Evolutionary conservation across 2,329 filamentous ascomycete species (phyloP).

Genomic region (Phyllosticta paracitricarpa): DNA sequence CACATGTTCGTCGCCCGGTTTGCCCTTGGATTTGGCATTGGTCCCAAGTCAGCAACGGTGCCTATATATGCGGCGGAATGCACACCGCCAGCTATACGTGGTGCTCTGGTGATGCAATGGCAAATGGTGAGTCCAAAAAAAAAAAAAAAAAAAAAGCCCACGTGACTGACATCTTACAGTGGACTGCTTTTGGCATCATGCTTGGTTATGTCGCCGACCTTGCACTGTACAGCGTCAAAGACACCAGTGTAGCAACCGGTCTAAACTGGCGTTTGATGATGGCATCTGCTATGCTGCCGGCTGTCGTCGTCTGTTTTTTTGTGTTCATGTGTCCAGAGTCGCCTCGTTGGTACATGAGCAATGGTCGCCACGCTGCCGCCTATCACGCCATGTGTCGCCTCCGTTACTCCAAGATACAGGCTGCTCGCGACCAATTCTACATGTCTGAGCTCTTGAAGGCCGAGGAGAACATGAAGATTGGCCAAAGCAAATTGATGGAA

Average conservation of each 20-base stretch:
- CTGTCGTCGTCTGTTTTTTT: slow-evolving; percentile 19
- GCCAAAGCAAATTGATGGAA: slow-evolving; percentile 21
- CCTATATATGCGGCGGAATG: slow-evolving; percentile 71
- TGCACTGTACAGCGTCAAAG: slow-evolving; percentile 18
- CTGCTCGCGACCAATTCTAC: slow-evolving; percentile 46
- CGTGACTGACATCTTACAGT: neutral
- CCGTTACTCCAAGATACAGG: slow-evolving; percentile 42
- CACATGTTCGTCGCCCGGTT: slow-evolving; percentile 63
- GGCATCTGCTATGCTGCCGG: slow-evolving; percentile 19
- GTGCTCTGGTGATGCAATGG: slow-evolving; percentile 76
- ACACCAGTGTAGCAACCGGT: slow-evolving; percentile 15
- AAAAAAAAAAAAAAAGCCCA: no score
- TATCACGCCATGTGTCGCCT: slow-evolving; percentile 41
- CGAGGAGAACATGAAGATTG: slow-evolving; percentile 25
- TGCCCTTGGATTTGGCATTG: slow-evolving; percentile 67
- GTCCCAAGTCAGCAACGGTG: slow-evolving; percentile 63
- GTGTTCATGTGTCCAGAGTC: slow-evolving; percentile 20
- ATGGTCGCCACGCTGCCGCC: slow-evolving; percentile 17
- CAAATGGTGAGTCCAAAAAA: slow-evolving; percentile 40
- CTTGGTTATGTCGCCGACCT: slow-evolving; percentile 18
- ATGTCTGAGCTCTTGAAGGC: slow-evolving; percentile 22
- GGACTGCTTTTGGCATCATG: slow-evolving; percentile 28
- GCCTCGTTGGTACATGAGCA: slow-evolving; percentile 19
- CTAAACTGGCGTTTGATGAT: slow-evolving; percentile 22
- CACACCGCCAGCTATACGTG: slow-evolving; percentile 57